phyloP scores from a whole-genome alignment of 306 rosid genomes.

The Pyrus communis region DNA sequence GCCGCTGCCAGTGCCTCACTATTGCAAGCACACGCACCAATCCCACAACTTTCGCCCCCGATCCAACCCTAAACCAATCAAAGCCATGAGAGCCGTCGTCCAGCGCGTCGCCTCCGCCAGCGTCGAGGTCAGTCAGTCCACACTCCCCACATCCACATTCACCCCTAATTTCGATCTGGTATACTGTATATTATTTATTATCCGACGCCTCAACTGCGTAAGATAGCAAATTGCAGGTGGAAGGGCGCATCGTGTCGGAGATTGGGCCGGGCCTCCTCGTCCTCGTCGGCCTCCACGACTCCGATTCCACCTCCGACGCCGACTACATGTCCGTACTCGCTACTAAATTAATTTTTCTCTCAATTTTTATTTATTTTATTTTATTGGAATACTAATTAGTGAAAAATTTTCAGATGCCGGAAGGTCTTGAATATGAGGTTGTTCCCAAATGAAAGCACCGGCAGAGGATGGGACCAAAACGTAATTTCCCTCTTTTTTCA shows the following conservation, averaged over 20 bases:
- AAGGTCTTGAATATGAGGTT: conserved; percentile 90
- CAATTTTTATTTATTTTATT: background rate
- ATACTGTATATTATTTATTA: background rate
- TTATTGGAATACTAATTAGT: background rate
- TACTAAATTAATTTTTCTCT: background rate
- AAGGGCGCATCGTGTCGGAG: conserved; percentile 62
- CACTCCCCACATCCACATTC: background rate
- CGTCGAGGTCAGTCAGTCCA: conserved; percentile 45
- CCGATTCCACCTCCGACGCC: conserved; percentile 73
- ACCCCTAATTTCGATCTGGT: background rate
- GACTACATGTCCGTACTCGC: conserved; percentile 52
- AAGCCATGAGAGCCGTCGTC: conserved; percentile 84
- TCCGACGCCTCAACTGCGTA: background rate
- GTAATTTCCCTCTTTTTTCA: conserved; percentile 15
- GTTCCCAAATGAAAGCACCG: conserved; percentile 63
- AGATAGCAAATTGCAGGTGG: conserved; percentile 44
- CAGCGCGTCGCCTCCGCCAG: conserved; percentile 89
- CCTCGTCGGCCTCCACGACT: conserved; percentile 74
- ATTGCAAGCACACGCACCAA: background rate
- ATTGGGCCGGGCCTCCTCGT: conserved; percentile 94
- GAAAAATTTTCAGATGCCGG: conserved; percentile 43
- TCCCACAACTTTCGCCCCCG: background rate
- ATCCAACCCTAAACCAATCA: conserved; percentile 19
- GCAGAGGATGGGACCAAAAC: conserved; percentile 78
- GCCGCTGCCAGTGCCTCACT: background rate